Evolutionary conservation across 768 basidiomycete species (phyloP), one percentile per base, ranked within the genome.

Genomic region (Podaxis pistillaris): DNA sequence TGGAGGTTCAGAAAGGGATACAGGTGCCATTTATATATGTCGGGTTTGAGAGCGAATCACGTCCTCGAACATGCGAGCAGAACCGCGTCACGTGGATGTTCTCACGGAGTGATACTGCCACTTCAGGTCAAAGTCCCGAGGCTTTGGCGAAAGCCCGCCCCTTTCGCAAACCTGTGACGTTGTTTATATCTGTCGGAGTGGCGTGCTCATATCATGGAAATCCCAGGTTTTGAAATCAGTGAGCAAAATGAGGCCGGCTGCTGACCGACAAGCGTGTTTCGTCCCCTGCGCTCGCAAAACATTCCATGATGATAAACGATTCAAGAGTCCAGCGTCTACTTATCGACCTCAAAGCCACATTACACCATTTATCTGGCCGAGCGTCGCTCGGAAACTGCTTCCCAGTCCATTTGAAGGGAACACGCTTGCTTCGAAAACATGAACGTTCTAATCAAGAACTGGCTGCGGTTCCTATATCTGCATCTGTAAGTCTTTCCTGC

Each of bases 221-320:
- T 78, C 57, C 72, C 70, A 36, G 67, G 71, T 22, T 47, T 65
- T 1, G 70, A 73, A 44, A 61, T 75, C 4, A 63, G 68, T 13
- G 60, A 64, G 19, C 63, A 57, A 19, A 56, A 69, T 5, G 68
- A 65, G 5, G 66, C 78, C 15, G 70, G 76, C 15, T 58, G 57
- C 2, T 68, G 63, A 60, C 65, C 77, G 5, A 70, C 66, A 13
- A 67, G 76, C 2, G 68, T 76, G 4, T 58, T 79, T 60, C 70
- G 77, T 13, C 55, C 70, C 8, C 70, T 77, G 8, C 68, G 71
- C 13, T 71, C 74, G 4, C 71, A 69, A 50, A 72, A 77, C 40
- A 64, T 71, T 76, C 66, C 66, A 66, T 19, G 79, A 80, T 73
- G 72, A 79, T 78, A 13, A 7, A 11, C 5, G 68, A 55, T 1